Base-by-base conservation (phyloP, 2,329 filamentous ascomycete genomes). In the Sordariomycetes sp. region DNA sequence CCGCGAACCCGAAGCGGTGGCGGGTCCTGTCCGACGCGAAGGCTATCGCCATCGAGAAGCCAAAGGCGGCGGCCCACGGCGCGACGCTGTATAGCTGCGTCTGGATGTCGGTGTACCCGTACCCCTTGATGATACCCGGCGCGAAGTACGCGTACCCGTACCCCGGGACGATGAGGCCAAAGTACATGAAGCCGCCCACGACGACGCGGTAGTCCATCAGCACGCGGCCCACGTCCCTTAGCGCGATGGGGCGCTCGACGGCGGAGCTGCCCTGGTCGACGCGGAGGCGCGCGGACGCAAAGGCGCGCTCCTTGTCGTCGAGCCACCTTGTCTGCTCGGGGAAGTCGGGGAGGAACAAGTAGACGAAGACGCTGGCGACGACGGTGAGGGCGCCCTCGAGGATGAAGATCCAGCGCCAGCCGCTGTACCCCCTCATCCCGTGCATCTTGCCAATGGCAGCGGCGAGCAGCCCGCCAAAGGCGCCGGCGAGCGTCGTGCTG, bases 391-490 rank as follows among this genome's bases (percentile, higher is more conserved):
- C 62, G 6, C 87, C 87, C 68, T 91, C 88, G 8, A 92, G 69
- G 65, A 96, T 87, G 67, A 92, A 91, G 61, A 90, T 87, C 86
- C 86, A 91, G 56, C 87, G 75, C 88, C 89, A 94, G 12, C 86
- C 88, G 1, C 69, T 63, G 64, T 92, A 94, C 25, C 81, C 82
- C 10, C 75, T 70, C 13, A 87, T 61, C 2, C 80, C 80, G 62
- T 90, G 80, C 88, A 96, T 92, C 65, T 94, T 89, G 20, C 89
- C 89, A 61, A 96, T 95, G 0, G 86, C 91, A 1, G 84, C 86
- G 1, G 91, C 91, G 4, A 96, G 77, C 1, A 96, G 78, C 2
- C 90, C 90, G 50, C 89, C 90, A 64, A 96, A 96, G 0, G 90
- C 88, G 34, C 88, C 88, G 1, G 89, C 87, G 3, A 92, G 74